Percentiles rank a stretch among this genome's conserved stretches.
Conservation (phyloP, 768 basidiomycete genomes). For the Trametes meyenii region DNA sequence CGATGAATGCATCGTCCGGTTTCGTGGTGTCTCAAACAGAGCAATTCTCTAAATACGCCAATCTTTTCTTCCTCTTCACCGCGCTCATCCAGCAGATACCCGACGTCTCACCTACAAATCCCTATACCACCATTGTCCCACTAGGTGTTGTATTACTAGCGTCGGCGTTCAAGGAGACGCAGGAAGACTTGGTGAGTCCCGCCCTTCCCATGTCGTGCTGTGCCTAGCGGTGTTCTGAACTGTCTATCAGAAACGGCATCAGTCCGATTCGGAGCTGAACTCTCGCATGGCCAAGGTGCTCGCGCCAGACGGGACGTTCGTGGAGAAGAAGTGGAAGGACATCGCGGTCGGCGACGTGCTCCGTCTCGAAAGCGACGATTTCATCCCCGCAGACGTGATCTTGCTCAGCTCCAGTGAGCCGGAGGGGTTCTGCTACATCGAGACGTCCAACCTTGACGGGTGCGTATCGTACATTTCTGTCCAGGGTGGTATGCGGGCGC, state of each 20-base stretch:
- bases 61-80: conserved; percentile 98
- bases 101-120: conserved; percentile 94
- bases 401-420: conserved; percentile 91
- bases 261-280: conserved; percentile 92
- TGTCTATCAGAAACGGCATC: conserved; percentile 82
- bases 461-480: conserved; percentile 38
- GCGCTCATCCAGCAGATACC: conserved; percentile 98
- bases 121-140: conserved; percentile 93
- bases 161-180: conserved; percentile 92
- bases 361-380: conserved; percentile 87
- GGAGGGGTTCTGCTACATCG: conserved; percentile 96
- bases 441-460: conserved; percentile 98
- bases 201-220: not conserved
- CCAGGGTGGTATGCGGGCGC: not conserved
- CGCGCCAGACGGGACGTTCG: conserved; percentile 61
- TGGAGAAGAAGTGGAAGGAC: conserved; percentile 82
- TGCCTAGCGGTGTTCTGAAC: not conserved
- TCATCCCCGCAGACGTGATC: conserved; percentile 94
- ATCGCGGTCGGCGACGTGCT: conserved; percentile 91
- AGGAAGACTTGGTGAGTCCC: conserved; percentile 85
- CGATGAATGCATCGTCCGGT: not conserved
- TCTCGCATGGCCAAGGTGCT: conserved; percentile 80
- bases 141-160: conserved; percentile 87
- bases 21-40: conserved; percentile 49
- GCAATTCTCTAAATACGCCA: conserved; percentile 99